A percentile compares a stretch with the other conserved stretches of the same genome.
These are phyloP conservation scores for Diplosphaera chodatii DNA, from an alignment of 139 green algal species.

Conservation along the genomic window DNA sequence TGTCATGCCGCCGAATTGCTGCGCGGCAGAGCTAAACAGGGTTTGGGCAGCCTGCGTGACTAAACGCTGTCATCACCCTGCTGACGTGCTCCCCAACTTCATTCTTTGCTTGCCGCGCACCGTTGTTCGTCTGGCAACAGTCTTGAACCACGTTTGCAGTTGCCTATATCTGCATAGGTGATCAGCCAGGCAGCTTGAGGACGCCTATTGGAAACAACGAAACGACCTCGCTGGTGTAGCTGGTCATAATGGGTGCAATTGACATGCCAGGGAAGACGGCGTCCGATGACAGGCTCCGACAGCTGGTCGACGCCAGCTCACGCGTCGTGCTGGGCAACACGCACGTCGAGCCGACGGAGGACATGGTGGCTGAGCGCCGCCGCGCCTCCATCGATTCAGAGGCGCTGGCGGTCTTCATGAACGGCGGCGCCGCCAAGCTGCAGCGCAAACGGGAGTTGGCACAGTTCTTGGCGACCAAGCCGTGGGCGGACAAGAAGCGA, in stretches of 20 bases:
- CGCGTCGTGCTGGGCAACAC: slow-evolving; percentile 7
- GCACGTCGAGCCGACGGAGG: slow-evolving; percentile 24
- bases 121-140: too few species aligned
- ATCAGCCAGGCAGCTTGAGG: too few species aligned
- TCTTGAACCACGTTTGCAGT: too few species aligned
- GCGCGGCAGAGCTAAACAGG: too few species aligned
- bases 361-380: slow-evolving; percentile 47
- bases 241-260: neutral
- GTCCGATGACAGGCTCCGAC: neutral
- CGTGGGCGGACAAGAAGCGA: slow-evolving; percentile 72
- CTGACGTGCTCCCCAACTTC: too few species aligned
- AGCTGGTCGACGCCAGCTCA: slow-evolving; percentile 14
- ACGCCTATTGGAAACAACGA: too few species aligned
- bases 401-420: slow-evolving; percentile 57
- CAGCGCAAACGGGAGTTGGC: slow-evolving; percentile 51
- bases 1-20: too few species aligned
- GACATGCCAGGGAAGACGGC: neutral
- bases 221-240: too few species aligned
- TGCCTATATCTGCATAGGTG: too few species aligned
- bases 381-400: slow-evolving; percentile 56
- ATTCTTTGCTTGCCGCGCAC: too few species aligned
- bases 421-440: slow-evolving; percentile 62
- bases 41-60: too few species aligned
- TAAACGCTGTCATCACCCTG: too few species aligned
- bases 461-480: slow-evolving; percentile 39